phyloP scores from a whole-genome alignment of 345 rosid species.

The Populus alba region DNA sequence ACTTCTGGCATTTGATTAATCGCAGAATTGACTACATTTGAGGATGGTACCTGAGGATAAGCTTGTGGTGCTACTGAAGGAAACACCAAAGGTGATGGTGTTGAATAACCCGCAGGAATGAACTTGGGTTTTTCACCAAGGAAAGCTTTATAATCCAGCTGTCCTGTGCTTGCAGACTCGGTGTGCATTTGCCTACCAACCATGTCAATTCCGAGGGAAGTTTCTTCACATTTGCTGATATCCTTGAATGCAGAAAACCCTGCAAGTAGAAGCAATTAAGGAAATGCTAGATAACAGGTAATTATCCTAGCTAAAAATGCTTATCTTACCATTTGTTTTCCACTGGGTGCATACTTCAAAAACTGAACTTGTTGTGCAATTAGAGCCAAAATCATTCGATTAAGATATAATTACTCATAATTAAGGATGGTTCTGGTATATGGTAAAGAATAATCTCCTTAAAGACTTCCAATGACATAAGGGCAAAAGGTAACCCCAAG shows the following conservation, averaged over 20 bases:
- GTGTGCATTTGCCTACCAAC: conserved; percentile 27
- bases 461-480: neutral
- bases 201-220: conserved; percentile 25
- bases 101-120: conserved; percentile 29
- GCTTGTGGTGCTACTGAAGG: conserved; percentile 34
- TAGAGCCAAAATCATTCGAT: neutral
- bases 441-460: neutral
- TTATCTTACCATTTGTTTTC: neutral
- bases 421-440: neutral
- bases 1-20: conserved; percentile 29
- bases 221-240: conserved; percentile 31
- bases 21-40: conserved; percentile 24
- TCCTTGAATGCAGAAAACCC: conserved; percentile 37
- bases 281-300: neutral
- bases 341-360: neutral
- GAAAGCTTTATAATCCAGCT: conserved; percentile 26
- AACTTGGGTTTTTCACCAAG: conserved; percentile 34
- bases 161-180: conserved; percentile 29
- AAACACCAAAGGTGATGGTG: conserved; percentile 30
- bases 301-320: neutral
- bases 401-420: neutral
- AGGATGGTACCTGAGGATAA: conserved; percentile 31
- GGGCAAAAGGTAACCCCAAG: neutral
- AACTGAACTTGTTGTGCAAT: neutral
- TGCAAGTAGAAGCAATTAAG: conserved; percentile 23